A percentile compares a stretch with the other conserved stretches of the same genome.
phyloP scores from a whole-genome alignment of 345 rosid genomes.

The Hypericum androsaemum region DNA sequence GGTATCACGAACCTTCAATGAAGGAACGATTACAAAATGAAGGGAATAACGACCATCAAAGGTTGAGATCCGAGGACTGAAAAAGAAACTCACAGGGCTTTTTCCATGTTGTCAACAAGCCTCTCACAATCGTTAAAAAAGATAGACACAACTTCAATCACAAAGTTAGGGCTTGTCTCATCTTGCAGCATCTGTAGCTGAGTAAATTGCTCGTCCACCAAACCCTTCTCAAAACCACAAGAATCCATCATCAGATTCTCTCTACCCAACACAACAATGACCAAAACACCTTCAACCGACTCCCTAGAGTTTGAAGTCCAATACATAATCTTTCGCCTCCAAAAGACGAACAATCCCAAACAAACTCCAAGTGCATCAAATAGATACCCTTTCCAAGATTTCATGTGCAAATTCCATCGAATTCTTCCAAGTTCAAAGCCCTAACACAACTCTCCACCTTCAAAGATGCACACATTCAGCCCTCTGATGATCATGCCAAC shows the following conservation, averaged over 20 bases:
- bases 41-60: not conserved
- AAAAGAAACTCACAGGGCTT: slow-evolving; percentile 48
- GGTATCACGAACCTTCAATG: slow-evolving; percentile 3
- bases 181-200: slow-evolving; percentile 79
- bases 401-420: no score
- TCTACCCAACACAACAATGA: no score
- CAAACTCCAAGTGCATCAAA: no score
- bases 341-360: no score
- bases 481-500: no score
- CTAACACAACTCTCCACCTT: no score
- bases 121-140: slow-evolving; percentile 76
- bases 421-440: no score
- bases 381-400: no score
- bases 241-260: slow-evolving; percentile 12
- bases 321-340: no score
- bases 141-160: slow-evolving; percentile 55
- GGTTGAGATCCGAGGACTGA: not conserved
- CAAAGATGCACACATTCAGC: no score
- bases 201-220: slow-evolving; percentile 68
- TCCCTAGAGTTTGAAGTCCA: no score
- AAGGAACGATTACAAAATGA: not conserved
- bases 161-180: slow-evolving; percentile 69
- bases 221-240: slow-evolving; percentile 30
- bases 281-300: no score
- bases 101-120: slow-evolving; percentile 56